A percentile compares a stretch with the other conserved stretches of the same genome.
These are phyloP conservation scores for Arthrobotrys sinensis DNA, from an alignment of 2,329 filamentous ascomycete species.

Conservation along the genomic window DNA sequence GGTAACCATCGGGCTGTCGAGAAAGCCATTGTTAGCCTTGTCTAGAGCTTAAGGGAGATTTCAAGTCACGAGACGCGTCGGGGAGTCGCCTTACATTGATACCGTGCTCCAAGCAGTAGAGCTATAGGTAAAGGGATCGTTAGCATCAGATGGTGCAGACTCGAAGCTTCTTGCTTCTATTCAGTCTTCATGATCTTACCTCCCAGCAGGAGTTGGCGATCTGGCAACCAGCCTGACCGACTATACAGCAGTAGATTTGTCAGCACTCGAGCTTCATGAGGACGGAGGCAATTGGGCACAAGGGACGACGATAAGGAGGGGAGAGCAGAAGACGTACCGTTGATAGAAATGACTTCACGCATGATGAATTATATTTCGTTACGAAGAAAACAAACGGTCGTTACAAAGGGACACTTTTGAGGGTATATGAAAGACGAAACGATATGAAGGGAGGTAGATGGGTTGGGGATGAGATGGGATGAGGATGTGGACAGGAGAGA, in stretches of 20 bases:
- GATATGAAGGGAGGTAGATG: conserved; percentile 61
- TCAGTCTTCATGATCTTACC: conserved; percentile 75
- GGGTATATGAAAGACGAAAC: conserved; percentile 50
- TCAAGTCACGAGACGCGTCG: conserved; percentile 46
- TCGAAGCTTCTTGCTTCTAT: conserved; percentile 14
- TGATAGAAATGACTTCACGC: conserved; percentile 99
- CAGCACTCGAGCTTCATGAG: conserved; percentile 31
- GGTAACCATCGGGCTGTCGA: conserved; percentile 91
- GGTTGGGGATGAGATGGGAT: conserved; percentile 62
- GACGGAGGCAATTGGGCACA: conserved; percentile 68
- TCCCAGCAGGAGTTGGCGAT: conserved; percentile 99
- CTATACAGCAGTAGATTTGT: conserved; percentile 73
- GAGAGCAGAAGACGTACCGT: conserved; percentile 77
- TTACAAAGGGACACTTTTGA: conserved; percentile 57
- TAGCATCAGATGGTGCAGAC: conserved; percentile 65
- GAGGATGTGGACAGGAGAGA: conserved; percentile 63
- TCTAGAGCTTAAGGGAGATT: conserved; percentile 21
- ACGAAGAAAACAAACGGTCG: conserved; percentile 63
- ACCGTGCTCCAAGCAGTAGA: conserved; percentile 99
- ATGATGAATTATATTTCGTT: conserved; percentile 74
- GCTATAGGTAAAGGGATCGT: conserved; percentile 74
- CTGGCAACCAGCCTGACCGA: conserved; percentile 99
- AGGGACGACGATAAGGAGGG: conserved; percentile 63
- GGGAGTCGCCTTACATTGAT: conserved; percentile 82
- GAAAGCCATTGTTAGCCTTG: conserved; percentile 16